These are phyloP conservation scores for Pythium sukuiense DNA, from an alignment of 352 stramenopile genomes.

Conservation along the genomic window DNA sequence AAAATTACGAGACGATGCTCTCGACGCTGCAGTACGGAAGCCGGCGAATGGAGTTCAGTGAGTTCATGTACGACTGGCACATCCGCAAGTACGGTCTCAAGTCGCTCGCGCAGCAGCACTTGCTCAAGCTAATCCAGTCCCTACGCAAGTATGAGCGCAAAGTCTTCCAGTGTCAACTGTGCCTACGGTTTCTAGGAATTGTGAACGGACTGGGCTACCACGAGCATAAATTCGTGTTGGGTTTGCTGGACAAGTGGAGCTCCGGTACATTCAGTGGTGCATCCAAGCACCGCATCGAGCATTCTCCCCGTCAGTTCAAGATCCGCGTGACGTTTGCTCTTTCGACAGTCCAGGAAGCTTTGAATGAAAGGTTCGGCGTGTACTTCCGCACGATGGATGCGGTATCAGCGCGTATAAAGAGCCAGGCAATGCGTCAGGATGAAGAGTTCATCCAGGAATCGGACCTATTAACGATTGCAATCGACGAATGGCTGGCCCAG, in stretches of 20 bases:
- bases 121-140: slow-evolving; percentile 79
- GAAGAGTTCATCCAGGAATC: slow-evolving; percentile 66
- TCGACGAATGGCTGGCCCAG: slow-evolving; percentile 61
- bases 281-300: slow-evolving; percentile 55
- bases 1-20: slow-evolving; percentile 68
- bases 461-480: slow-evolving; percentile 54
- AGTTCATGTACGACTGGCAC: slow-evolving; percentile 86
- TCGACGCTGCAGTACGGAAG: slow-evolving; percentile 69
- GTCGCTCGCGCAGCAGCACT: slow-evolving; percentile 66
- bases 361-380: slow-evolving; percentile 61
- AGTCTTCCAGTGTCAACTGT: slow-evolving; percentile 64
- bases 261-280: slow-evolving; percentile 50
- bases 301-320: slow-evolving; percentile 59
- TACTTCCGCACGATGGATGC: slow-evolving; percentile 59
- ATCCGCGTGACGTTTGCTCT: slow-evolving; percentile 51
- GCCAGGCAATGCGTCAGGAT: slow-evolving; percentile 36
- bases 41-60: slow-evolving; percentile 75
- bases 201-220: slow-evolving; percentile 64
- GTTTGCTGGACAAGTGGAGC: slow-evolving; percentile 64
- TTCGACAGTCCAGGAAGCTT: slow-evolving; percentile 51
- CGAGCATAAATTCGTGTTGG: slow-evolving; percentile 75
- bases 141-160: slow-evolving; percentile 75
- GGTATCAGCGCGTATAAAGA: slow-evolving; percentile 42
- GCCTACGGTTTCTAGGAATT: slow-evolving; percentile 69
- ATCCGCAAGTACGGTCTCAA: slow-evolving; percentile 82